Percentiles rank a stretch among this genome's conserved stretches.
Evolutionary conservation across 768 basidiomycete genomes (phyloP).

Genomic region (Boletus vinaceobasis): DNA sequence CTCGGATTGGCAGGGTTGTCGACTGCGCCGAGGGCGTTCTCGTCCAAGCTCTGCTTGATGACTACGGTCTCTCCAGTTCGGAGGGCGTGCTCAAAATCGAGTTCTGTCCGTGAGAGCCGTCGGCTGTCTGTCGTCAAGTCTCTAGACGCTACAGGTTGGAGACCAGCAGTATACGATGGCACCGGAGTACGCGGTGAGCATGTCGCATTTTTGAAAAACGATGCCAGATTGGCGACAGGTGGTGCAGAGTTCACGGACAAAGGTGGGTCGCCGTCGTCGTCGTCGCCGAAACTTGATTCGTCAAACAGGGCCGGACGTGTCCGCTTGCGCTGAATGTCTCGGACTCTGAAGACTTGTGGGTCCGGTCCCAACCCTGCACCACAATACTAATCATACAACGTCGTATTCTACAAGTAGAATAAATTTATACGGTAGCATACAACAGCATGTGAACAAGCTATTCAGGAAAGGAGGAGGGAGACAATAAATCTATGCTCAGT

Average conservation of each 20-base stretch:
- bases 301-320: not conserved
- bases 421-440: slow-evolving; percentile 33
- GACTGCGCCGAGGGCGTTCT: slow-evolving; percentile 60
- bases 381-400: slow-evolving; percentile 19
- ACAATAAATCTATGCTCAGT: slow-evolving; percentile 34
- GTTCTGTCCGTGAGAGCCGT: slow-evolving; percentile 67
- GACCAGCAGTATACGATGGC: slow-evolving; percentile 46
- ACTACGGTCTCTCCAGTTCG: slow-evolving; percentile 62
- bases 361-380: slow-evolving; percentile 19
- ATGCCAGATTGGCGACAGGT: slow-evolving; percentile 53
- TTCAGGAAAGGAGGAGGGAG: slow-evolving; percentile 6
- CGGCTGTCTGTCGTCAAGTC: slow-evolving; percentile 44
- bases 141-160: slow-evolving; percentile 56
- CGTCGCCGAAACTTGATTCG: slow-evolving; percentile 6
- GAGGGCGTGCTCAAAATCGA: slow-evolving; percentile 80
- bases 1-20: slow-evolving; percentile 31
- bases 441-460: slow-evolving; percentile 20
- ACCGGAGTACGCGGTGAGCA: slow-evolving; percentile 43
- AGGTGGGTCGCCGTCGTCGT: slow-evolving; percentile 8
- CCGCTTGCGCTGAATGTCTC: slow-evolving; percentile 2
- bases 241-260: not conserved
- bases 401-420: slow-evolving; percentile 30
- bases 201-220: slow-evolving; percentile 55
- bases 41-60: slow-evolving; percentile 68
- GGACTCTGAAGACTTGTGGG: not conserved